Evolutionary conservation across 2,329 filamentous ascomycete genomes (phyloP), one percentile per base, ranked within the genome.

Genomic region (Cladosporium sp.): DNA sequence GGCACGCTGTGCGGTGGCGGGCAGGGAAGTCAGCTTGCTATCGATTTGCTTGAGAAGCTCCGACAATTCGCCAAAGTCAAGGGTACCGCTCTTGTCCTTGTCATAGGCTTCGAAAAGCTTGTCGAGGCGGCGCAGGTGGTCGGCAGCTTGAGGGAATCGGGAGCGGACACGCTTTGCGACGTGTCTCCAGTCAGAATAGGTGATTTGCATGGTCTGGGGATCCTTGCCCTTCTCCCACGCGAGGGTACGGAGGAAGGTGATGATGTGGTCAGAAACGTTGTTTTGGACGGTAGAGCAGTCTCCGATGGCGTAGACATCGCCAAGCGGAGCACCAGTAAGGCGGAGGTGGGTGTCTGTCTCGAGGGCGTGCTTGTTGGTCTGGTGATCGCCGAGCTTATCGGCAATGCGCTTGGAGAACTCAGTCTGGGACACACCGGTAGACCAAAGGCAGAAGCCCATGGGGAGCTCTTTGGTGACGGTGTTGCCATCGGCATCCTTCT

Each of bases 211-310:
- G n/a, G 83, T 87, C 68, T 95, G 84, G 0, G 92, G 92, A 63
- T 97, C 87, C 63, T 87, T 86, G 67, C 91, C 92, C 58, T 87
- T 89, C 70, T 95, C 92, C 84, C 87, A 96, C 9, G 93, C 90
- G 2, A 95, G 78, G 13, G 84, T 89, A 56, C 90, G 89, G 9
- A 98, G 79, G 72, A 97, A 98, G 16, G 83, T 86, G 44, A 96
- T 79, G 62, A 98, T 85, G 72, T 96, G 86, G 65, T 95, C 89
- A 3, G 91, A 88, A 2, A 97, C 78, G 62, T 98, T 98, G 75
- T 98, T 98, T 67, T 98, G 95, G 0, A 98, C 92, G 0, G 95
- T 98, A 6, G 89, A 79, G 73, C 93, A 97, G 72, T 98, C 93
- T 11, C 93, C 93, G 57, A 98, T 90, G 44, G 91, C 91, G 66